Evolutionary conservation across 306 rosid genomes (phyloP).

Genomic region (Fragaria ananassa): DNA sequence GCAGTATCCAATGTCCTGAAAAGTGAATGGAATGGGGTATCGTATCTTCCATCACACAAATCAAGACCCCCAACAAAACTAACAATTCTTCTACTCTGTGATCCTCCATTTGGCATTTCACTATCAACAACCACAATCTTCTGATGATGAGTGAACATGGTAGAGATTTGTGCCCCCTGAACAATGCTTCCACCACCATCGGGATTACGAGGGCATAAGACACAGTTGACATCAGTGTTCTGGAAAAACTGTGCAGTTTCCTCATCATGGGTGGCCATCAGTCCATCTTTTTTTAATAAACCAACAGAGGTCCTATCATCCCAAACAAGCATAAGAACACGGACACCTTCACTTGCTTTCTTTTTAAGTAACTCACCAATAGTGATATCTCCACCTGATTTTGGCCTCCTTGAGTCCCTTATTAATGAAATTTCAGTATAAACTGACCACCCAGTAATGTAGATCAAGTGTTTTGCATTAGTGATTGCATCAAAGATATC

Average conservation of each 20-base stretch:
- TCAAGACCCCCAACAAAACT: constrained; percentile 55
- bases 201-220: constrained; percentile 51
- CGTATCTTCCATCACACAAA: constrained; percentile 50
- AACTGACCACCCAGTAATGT: constrained; percentile 53
- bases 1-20: constrained; percentile 49
- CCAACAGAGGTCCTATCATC: constrained; percentile 45
- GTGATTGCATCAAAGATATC: constrained; percentile 48
- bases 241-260: constrained; percentile 39
- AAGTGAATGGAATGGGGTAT: constrained; percentile 44
- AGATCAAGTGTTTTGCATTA: constrained; percentile 50
- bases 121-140: constrained; percentile 47
- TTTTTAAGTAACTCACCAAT: constrained; percentile 42
- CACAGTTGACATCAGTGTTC: constrained; percentile 36
- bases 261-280: constrained; percentile 55
- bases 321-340: constrained; percentile 50
- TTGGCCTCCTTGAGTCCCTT: constrained; percentile 46
- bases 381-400: constrained; percentile 42
- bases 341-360: constrained; percentile 50
- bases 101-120: constrained; percentile 33
- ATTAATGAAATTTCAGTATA: constrained; percentile 38
- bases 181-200: constrained; percentile 44
- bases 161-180: constrained; percentile 35
- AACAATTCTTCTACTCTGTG: constrained; percentile 37
- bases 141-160: constrained; percentile 58
- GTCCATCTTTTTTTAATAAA: constrained; percentile 39